Conservation (phyloP, 768 basidiomycete genomes). For the Lentinula boryana region DNA sequence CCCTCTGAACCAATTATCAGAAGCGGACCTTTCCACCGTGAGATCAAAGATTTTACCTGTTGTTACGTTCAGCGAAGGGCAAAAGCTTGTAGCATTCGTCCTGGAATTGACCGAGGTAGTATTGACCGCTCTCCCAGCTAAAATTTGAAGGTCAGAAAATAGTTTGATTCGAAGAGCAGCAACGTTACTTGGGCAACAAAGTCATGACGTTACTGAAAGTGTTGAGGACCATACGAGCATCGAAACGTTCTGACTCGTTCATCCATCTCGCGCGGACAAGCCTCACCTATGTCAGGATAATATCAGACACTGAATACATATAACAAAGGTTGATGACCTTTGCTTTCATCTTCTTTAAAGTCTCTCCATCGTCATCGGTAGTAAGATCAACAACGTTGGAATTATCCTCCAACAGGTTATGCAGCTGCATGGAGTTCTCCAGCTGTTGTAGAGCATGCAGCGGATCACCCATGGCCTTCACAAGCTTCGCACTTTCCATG, state of each 20-base stretch:
- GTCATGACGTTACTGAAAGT: constrained; percentile 49
- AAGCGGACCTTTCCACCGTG: neutral
- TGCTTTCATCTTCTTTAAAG: constrained; percentile 47
- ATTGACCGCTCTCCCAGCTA: constrained; percentile 83
- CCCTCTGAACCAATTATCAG: constrained; percentile 31
- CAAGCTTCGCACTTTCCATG: constrained; percentile 85
- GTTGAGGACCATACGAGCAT: constrained; percentile 52
- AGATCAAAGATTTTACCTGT: constrained; percentile 29
- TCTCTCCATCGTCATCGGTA: constrained; percentile 37
- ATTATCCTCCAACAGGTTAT: constrained; percentile 39
- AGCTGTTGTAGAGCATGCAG: constrained; percentile 84
- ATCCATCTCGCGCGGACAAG: constrained; percentile 89
- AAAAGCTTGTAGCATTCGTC: constrained; percentile 68
- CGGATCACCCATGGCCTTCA: constrained; percentile 73
- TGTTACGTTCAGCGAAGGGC: constrained; percentile 33
- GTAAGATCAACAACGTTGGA: constrained; percentile 52
- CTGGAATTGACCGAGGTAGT: constrained; percentile 83
- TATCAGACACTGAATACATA: neutral
- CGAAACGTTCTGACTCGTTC: constrained; percentile 82
- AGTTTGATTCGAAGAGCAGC: neutral
- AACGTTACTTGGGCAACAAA: constrained; percentile 44
- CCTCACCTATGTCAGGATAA: constrained; percentile 46
- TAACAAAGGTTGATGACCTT: constrained; percentile 40
- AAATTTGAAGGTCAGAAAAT: neutral
- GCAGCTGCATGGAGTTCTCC: constrained; percentile 60